phyloP scores from a whole-genome alignment of 2,329 filamentous ascomycete genomes.

The Aspergillus jensenii region DNA sequence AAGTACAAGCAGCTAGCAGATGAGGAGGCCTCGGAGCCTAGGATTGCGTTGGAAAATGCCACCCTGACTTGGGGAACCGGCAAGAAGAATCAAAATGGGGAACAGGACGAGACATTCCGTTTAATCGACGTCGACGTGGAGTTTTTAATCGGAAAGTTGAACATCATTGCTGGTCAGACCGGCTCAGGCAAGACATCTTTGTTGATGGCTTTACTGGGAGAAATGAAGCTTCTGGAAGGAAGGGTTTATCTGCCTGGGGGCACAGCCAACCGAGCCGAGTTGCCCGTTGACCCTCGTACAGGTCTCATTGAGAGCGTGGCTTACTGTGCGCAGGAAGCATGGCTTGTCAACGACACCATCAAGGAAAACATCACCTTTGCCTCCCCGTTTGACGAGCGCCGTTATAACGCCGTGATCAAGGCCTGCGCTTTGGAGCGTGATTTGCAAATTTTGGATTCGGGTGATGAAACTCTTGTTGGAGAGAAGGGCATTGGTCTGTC shows the following conservation, averaged over 20 bases:
- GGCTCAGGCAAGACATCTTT: constrained; percentile 95
- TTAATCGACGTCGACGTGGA: constrained; percentile 80
- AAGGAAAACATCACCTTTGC: constrained; percentile 95
- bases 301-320: constrained; percentile 88
- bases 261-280: constrained; percentile 74
- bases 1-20: constrained; percentile 84
- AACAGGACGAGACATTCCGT: constrained; percentile 68
- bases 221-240: constrained; percentile 86
- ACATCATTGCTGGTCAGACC: constrained; percentile 89
- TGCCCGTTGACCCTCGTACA: constrained; percentile 77
- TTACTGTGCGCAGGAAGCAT: constrained; percentile 95
- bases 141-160: constrained; percentile 83
- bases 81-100: constrained; percentile 54
- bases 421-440: constrained; percentile 91
- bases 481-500: constrained; percentile 97
- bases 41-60: constrained; percentile 81
- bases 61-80: constrained; percentile 82
- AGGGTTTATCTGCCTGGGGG: constrained; percentile 83
- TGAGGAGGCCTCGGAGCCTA: constrained; percentile 67
- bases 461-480: constrained; percentile 90
- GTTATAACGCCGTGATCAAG: constrained; percentile 84
- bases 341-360: constrained; percentile 94
- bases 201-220: constrained; percentile 91
- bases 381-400: constrained; percentile 72
- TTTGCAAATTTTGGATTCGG: constrained; percentile 85